Base-by-base conservation (phyloP, 352 stramenopile genomes). In the Globisporangium megalacanthum region DNA sequence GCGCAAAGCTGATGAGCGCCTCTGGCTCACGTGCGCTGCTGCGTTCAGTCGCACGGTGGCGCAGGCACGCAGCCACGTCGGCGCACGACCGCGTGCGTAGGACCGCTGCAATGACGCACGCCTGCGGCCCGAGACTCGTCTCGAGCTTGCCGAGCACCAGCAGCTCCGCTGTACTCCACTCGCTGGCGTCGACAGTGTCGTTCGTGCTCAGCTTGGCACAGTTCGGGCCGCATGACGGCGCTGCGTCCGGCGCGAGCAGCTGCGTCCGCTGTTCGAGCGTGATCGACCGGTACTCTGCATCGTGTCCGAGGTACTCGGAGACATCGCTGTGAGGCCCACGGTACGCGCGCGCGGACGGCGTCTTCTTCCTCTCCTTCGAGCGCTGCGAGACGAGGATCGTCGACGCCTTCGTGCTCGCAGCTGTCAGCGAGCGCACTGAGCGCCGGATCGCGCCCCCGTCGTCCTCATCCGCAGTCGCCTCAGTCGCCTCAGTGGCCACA, bases 231-330 rank as follows among this genome's bases (percentile, higher is more conserved):
- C 75, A 85, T 1, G 37, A 46, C n/a, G 44, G 25, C 25, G 25
- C 25, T 29, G 25, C 25, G 6, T 71, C 65, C 19, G 51, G 9
- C 10, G 60, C 64, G 29, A 85, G 50, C 13, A 80, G 4, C 20
- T 33, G 45, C 2, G 56, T 46, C 7, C 67, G 69, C 44, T 62
- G 63, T 29, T 70, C 64, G 3, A 70, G 58, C 3, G 64, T 86
- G 25, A 84, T 66, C 11, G 60, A 49, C 46, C 70, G 64, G 52
- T 90, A 90, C 31, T 74, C 52, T 29, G 44, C 33, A 36, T 83
- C 78, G 29, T 74, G 69, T 0, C 74, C 75, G 11, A 90, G 65
- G 25, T 87, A 90, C 65, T 90, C 79, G 0, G 73, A 83, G 33
- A 64, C 51, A 29, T 88, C 77, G 2, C 63, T 70, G 6, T 65